A percentile compares a stretch with the other conserved stretches of the same genome.
Evolutionary conservation across 345 rosid genomes (phyloP).

Genomic region (Arabis hirsuta): DNA sequence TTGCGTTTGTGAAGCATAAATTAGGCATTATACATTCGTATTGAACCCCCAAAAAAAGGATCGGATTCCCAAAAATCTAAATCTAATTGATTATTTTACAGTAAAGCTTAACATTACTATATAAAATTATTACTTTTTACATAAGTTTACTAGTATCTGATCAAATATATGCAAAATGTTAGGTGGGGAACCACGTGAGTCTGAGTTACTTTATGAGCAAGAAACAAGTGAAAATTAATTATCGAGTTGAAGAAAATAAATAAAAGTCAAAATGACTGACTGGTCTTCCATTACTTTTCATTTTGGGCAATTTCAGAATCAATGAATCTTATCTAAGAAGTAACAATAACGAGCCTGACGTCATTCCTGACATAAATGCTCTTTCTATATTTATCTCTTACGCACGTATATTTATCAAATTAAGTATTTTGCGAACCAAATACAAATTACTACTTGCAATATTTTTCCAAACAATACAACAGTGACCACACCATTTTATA

Average conservation of each 20-base stretch:
- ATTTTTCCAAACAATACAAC: neutral
- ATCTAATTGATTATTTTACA: neutral
- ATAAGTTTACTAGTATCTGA: neutral
- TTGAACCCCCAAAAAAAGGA: neutral
- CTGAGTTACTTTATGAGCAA: slow-evolving; percentile 25
- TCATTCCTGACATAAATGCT: slow-evolving; percentile 34
- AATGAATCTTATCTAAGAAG: slow-evolving; percentile 24
- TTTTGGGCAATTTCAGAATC: neutral
- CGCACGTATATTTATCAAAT: slow-evolving; percentile 8
- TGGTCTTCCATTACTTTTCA: slow-evolving; percentile 20
- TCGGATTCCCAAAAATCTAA: neutral
- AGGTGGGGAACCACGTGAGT: slow-evolving; percentile 31
- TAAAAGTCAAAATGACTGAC: slow-evolving; percentile 26
- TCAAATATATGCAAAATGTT: slow-evolving; percentile 12
- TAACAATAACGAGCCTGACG: slow-evolving; percentile 12
- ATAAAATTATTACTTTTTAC: too few species aligned
- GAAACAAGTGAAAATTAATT: slow-evolving; percentile 20
- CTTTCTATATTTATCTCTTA: slow-evolving; percentile 10
- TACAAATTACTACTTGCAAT: slow-evolving; percentile 13
- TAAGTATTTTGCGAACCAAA: neutral
- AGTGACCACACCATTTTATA: neutral
- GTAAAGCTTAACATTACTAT: neutral
- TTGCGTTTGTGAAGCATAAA: slow-evolving; percentile 6
- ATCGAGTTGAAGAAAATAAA: neutral
- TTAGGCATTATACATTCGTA: too few species aligned